These are phyloP conservation scores for Globisporangium nagaii DNA, from an alignment of 352 stramenopile genomes.

Conservation along the genomic window DNA sequence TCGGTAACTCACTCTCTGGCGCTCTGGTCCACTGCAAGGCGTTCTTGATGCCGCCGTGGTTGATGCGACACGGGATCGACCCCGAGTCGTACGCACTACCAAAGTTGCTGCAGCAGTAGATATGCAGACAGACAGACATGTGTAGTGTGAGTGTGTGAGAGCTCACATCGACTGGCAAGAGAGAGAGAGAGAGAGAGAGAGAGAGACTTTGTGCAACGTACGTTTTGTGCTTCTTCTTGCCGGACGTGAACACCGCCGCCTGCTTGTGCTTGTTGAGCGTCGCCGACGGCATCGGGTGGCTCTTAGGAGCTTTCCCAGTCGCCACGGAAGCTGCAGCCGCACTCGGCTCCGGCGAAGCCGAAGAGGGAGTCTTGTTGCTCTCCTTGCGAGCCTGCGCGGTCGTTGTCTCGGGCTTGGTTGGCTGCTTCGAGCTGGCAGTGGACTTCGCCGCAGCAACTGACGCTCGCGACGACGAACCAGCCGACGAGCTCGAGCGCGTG, in stretches of 20 bases:
- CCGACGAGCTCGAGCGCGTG: slow-evolving; percentile 6
- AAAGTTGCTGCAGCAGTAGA: slow-evolving; percentile 41
- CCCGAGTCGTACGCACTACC: slow-evolving; percentile 57
- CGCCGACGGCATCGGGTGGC: slow-evolving; percentile 42
- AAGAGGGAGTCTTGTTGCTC: slow-evolving; percentile 12
- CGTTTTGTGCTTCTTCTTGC: slow-evolving; percentile 78
- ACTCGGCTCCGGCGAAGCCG: slow-evolving; percentile 9
- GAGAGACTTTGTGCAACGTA: too few species aligned
- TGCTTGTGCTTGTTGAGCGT: slow-evolving; percentile 72
- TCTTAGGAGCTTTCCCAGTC: neutral
- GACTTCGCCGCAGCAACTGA: neutral
- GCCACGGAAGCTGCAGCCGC: neutral
- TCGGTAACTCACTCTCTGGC: slow-evolving; percentile 37
- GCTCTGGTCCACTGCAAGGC: slow-evolving; percentile 65
- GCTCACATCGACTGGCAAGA: neutral
- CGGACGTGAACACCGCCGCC: slow-evolving; percentile 53
- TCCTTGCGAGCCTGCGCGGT: slow-evolving; percentile 8
- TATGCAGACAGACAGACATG: slow-evolving; percentile 1
- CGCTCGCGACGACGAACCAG: neutral
- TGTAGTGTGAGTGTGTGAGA: neutral
- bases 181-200: too few species aligned
- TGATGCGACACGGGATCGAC: slow-evolving; percentile 74
- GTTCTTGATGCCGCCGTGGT: slow-evolving; percentile 75
- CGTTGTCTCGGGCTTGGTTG: neutral
- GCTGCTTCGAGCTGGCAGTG: neutral